phyloP scores from a whole-genome alignment of 208 protist species.

The Leishmania lainsoni region DNA sequence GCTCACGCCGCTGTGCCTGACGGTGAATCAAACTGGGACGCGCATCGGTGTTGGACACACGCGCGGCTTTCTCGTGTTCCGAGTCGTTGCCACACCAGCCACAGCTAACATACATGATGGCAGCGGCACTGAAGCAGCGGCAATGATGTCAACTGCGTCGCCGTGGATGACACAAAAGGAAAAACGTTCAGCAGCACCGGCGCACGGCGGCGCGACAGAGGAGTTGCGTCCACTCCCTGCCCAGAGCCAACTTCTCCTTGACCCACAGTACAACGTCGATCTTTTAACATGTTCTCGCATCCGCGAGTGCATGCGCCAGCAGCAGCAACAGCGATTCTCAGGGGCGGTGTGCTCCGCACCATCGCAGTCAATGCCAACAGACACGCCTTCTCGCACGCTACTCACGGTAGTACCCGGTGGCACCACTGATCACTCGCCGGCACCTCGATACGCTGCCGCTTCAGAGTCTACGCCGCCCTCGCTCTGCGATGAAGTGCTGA shows the following conservation, averaged over 20 bases:
- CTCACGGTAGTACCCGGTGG: neutral
- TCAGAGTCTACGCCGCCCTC: neutral
- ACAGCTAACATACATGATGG: neutral
- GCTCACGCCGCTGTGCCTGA: conserved; percentile 51
- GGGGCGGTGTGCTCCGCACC: neutral
- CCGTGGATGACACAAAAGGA: neutral
- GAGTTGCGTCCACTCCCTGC: conserved; percentile 13
- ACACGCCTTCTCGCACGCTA: neutral
- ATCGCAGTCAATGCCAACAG: neutral
- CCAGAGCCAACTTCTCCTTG: conserved; percentile 29
- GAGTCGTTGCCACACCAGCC: conserved; percentile 16
- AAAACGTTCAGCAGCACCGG: neutral
- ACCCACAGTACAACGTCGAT: conserved; percentile 46
- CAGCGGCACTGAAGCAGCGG: neutral
- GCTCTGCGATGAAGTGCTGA: neutral
- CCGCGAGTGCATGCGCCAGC: conserved; percentile 21
- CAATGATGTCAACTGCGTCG: neutral
- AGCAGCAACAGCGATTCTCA: conserved; percentile 7
- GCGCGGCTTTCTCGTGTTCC: conserved; percentile 72
- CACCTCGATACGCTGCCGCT: neutral
- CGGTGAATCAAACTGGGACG: conserved; percentile 62
- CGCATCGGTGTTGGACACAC: conserved; percentile 74
- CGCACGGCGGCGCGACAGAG: neutral
- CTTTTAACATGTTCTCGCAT: conserved; percentile 32
- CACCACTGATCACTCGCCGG: too few species aligned